phyloP scores from a whole-genome alignment of 2,329 filamentous ascomycete species.

The Fusarium sarcochroum region DNA sequence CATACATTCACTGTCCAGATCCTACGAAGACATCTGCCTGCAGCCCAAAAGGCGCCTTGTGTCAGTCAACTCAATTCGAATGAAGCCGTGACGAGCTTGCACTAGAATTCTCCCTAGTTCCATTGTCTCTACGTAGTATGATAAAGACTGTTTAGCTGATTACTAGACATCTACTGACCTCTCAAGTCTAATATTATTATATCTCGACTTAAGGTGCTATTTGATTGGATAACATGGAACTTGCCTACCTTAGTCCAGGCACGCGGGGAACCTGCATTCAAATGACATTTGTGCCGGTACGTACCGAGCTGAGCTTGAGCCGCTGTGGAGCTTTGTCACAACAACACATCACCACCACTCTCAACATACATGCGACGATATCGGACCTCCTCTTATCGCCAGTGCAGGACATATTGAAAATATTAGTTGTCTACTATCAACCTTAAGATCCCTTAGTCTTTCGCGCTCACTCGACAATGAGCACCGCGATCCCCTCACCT shows the following conservation, averaged over 20 bases:
- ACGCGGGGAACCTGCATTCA: constrained; percentile 36
- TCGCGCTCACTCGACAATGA: constrained; percentile 44
- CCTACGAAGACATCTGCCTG: no score
- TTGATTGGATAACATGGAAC: constrained; percentile 12
- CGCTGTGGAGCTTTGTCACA: constrained; percentile 43
- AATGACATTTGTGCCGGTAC: constrained; percentile 23
- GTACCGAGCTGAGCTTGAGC: constrained; percentile 44
- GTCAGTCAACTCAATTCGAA: not conserved
- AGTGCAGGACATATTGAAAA: not conserved
- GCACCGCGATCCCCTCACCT: constrained; percentile 53
- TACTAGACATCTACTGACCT: no score
- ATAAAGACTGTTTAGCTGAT: no score
- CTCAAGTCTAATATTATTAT: not conserved
- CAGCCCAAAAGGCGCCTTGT: no score
- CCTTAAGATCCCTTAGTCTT: no score
- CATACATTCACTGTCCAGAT: not conserved
- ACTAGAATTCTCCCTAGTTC: no score
- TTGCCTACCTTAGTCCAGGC: constrained; percentile 1
- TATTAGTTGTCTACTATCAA: not conserved
- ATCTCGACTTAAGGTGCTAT: not conserved
- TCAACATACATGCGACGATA: constrained; percentile 25
- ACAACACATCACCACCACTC: constrained; percentile 42
- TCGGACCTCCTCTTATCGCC: constrained; percentile 11
- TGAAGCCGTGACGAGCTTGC: not conserved
- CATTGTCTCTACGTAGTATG: no score